Evolutionary conservation across 805 yeast species (phyloP).

Genomic region (Pichia manshurica): DNA sequence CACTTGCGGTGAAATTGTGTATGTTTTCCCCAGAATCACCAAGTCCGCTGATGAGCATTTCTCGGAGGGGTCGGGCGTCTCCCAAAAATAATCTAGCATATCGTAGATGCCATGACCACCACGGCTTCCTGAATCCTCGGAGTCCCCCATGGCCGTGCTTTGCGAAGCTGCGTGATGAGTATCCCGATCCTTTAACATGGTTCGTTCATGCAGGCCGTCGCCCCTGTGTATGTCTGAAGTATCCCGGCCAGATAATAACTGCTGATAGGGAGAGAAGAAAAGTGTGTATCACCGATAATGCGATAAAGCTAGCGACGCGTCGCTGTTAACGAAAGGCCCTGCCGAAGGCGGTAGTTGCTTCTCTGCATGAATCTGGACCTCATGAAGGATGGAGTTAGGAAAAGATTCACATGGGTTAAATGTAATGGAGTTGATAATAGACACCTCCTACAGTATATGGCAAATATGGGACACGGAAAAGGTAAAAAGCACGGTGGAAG

Average conservation of each 20-base stretch:
- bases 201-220: not conserved
- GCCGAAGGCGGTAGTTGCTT: no score
- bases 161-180: no score
- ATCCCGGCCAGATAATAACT: not conserved
- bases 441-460: not conserved
- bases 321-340: not conserved
- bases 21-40: conserved; percentile 4
- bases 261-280: not conserved
- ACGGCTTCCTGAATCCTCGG: not conserved
- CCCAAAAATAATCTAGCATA: conserved; percentile 27
- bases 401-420: no score
- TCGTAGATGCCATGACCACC: conserved; percentile 28
- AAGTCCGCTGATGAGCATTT: conserved; percentile 6
- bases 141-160: not conserved
- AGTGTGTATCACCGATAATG: not conserved
- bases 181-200: no score
- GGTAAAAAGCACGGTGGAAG: conserved; percentile 2
- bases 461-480: conserved; percentile 10
- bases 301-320: not conserved
- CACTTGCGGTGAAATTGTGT: not conserved
- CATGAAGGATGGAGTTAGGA: no score
- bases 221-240: not conserved
- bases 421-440: no score
- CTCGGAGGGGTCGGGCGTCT: conserved; percentile 6
- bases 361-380: no score